Base-by-base conservation (phyloP, 2,329 filamentous ascomycete species). In the Gaeumannomyces sp. region DNA sequence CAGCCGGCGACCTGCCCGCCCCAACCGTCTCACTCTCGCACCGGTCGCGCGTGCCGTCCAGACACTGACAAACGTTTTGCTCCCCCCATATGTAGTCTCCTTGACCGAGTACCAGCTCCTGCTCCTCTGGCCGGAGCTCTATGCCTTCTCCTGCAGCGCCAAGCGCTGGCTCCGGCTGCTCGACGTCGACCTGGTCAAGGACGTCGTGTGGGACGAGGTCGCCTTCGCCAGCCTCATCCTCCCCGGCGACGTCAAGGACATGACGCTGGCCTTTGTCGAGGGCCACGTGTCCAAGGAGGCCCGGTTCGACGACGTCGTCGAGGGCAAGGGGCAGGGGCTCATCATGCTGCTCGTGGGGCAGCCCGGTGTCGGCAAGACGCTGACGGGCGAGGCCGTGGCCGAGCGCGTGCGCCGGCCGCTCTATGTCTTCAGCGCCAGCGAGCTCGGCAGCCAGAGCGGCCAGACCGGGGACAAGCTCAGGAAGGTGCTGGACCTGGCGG, bases 381-480 rank as follows among this genome's bases (percentile, higher is more conserved):
- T 77, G 31, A 78, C 76, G 0, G 77, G 75, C 1, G 76, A 79
- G 62, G 70, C 67, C 61, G 71, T 77, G 19, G 72, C 73, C 1
- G 74, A 76, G 65, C 68, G 70, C 38, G 70, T 70, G 29, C 68
- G 70, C 19, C 67, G 69, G 11, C 75, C 73, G 16, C 70, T 77
- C 5, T 77, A 76, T 64, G 71, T 70, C 31, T 70, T 77, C 4
- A 69, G 69, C 14, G 70, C 72, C 7, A 66, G 67, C 16, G 67
- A 68, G 29, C 64, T 68, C 1, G 67, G 67, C 14, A 61, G 62
- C 14, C 59, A 65, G 11, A 66, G 64, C 59, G 61, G 61, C 50
- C 5, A 11, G 28, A 19, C 11, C 1, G 87, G 88, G 71, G 38
- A 67, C 71, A 31, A 75, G 72, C 27, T 77, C 74, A 67, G 76